Percentiles rank a stretch among this genome's conserved stretches.
These are phyloP conservation scores for Globisporangium canariense DNA, from an alignment of 352 stramenopile genomes.

Conservation along the genomic window DNA sequence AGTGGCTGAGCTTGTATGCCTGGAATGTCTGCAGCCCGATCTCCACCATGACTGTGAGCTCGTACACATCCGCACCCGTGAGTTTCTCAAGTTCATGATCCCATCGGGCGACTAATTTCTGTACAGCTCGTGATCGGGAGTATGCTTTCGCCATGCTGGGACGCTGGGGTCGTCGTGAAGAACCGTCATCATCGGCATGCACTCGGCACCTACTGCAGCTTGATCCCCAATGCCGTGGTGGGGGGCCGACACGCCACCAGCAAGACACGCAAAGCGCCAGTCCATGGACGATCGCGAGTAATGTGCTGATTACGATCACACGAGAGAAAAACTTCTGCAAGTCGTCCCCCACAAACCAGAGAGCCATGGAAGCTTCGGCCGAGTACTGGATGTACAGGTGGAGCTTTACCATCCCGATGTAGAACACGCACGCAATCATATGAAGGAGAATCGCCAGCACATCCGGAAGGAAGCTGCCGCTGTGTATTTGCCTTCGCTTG, in stretches of 20 bases:
- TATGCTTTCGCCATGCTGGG: too few relatives aligned
- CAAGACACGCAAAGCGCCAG: constrained; percentile 1
- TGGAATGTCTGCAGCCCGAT: background rate
- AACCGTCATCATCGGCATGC: too few relatives aligned
- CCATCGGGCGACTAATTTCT: background rate
- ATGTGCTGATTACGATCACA: background rate
- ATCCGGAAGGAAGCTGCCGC: background rate
- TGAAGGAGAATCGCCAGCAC: constrained; percentile 2
- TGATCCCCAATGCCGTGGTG: background rate
- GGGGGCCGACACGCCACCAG: background rate
- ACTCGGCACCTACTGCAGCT: background rate
- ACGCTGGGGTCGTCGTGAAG: too few relatives aligned
- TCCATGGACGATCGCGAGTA: background rate
- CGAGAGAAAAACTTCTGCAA: background rate
- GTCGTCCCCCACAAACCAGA: background rate
- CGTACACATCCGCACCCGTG: background rate
- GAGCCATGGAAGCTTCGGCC: too few relatives aligned
- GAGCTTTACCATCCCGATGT: background rate
- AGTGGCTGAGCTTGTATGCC: background rate
- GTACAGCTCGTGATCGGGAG: background rate
- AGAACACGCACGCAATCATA: background rate
- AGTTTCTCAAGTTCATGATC: background rate
- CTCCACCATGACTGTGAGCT: constrained; percentile 14
- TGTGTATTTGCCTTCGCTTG: too few relatives aligned
- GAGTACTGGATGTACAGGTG: background rate